Evolutionary conservation across 257 asterid genomes (phyloP), one percentile per base, ranked within the genome.

Genomic region (Perilla frutescens): DNA sequence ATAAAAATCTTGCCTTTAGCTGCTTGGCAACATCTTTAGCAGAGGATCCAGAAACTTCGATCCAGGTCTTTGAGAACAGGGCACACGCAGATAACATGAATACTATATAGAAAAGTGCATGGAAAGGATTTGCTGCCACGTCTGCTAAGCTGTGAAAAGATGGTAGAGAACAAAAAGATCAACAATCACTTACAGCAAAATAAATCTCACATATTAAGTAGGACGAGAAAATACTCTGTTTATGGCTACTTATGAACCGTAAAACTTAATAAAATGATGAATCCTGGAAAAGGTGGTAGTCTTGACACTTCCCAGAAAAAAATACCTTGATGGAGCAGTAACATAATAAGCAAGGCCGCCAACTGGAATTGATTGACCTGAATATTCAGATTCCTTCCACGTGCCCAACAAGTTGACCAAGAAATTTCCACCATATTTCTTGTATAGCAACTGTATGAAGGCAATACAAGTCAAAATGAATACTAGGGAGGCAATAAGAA

Each of bases 61-160:
- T 87, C 93, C 96, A 87, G 3, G 91, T 84, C 76, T 89, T 87
- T 56, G 96, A 85, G 84, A 89, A 85, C 55, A 89, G 79, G 57
- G 96, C 93, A 62, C 96, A 87, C 0, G 96, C 91, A 34, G 93
- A 71, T 7, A 87, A 86, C 96, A 89, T 87, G 82, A 89, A 89
- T 48, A 76, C 76, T 10, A 85, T 71, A 36, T 89, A 89, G 81
- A 85, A 89, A 10, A 89, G 87, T 31, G 91, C 92, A 44, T 89
- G 96, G 78, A 87, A 89, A 40, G 93, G 96, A 80, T 89, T 79
- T 29, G 90, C 87, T 9, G 85, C 80, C 81, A 89, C 78, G 31
- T 87, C 93, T 51, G 93, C 86, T 72, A 87, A 80, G 83, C 96
- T 88, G 88, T 36, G 74, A 70, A 62, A 47, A 12, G 66, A 58